These are phyloP conservation scores for Amanita rimosa DNA, from an alignment of 768 basidiomycete species.

Conservation along the genomic window DNA sequence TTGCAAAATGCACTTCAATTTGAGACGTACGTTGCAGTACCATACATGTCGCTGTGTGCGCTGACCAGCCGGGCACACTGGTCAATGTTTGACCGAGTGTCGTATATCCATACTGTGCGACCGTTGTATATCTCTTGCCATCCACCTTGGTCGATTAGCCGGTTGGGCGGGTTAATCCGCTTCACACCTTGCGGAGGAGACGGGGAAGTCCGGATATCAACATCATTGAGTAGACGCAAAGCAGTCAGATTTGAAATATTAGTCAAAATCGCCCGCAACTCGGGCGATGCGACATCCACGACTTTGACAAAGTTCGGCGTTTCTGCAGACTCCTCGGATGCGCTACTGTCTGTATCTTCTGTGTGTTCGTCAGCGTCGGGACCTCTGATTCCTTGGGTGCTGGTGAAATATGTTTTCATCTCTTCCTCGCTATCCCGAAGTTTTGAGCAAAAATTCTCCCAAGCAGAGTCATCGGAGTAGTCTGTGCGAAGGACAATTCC, in stretches of 20 bases:
- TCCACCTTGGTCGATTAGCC: conserved; percentile 48
- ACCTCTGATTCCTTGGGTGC: not conserved
- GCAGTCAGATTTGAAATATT: conserved; percentile 54
- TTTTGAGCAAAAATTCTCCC: conserved; percentile 40
- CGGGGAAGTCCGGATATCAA: conserved; percentile 50
- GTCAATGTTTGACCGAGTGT: conserved; percentile 52
- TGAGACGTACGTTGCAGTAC: conserved; percentile 59
- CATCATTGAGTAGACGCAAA: conserved; percentile 62
- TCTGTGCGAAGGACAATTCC: conserved; percentile 69
- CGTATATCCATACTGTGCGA: conserved; percentile 67
- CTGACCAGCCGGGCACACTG: conserved; percentile 58
- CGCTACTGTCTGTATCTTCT: conserved; percentile 16
- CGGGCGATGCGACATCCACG: conserved; percentile 31
- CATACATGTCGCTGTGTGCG: conserved; percentile 51
- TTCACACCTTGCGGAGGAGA: conserved; percentile 29
- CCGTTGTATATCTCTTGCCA: conserved; percentile 71
- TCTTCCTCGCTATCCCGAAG: conserved; percentile 51
- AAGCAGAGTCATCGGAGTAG: conserved; percentile 55
- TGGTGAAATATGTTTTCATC: conserved; percentile 20
- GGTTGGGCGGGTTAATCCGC: conserved; percentile 38
- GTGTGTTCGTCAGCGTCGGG: conserved; percentile 15
- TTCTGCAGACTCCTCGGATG: conserved; percentile 10
- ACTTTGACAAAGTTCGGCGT: conserved; percentile 34
- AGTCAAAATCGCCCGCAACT: conserved; percentile 29
- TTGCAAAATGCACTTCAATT: not conserved